Base-by-base conservation (phyloP, 257 asterid genomes). In the Solanum pinnatisectum region DNA sequence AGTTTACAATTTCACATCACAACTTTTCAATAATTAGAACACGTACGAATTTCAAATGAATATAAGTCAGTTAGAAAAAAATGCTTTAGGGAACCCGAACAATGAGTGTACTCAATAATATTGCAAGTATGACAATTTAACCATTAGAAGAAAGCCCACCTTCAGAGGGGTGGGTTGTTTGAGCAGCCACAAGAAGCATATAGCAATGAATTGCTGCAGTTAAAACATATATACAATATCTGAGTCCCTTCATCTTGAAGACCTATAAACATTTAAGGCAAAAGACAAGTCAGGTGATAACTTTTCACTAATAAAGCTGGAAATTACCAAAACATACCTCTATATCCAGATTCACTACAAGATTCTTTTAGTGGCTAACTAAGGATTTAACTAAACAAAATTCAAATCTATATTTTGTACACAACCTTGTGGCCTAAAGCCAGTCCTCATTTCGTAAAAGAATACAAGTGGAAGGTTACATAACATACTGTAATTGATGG, bases 111-210 rank as follows among this genome's bases (percentile, higher is more conserved):
- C 67, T 79, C 85, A 46, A 81, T 27, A 46, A 46, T 81, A 46
- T 15, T 16, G 68, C 85, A 46, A 49, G 85, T 36, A 46, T 10
- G 42, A 81, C 42, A 46, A 35, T 32, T 23, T 20, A 23, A 52
- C 30, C 85, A 87, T 35, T 33, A 27, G 52, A 74, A 73, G 83
- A n/a, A 52, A 87, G 32, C 27, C 35, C 33, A 89, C 91, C 91
- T 87, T 89, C 91, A 72, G 86, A 49, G 15, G 91, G 91, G 37
- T 89, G 86, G 36, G 91, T 89, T n/a, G 87, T 73, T 27, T 70
- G 87, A 77, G 89, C 67, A 70, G 23, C 74, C 33, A 36, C 78
- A 89, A 89, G 87, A 27, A 81, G 84, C 84, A 83, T 52, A 68
- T 39, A 89, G 84, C 73, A 86, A 86, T 52, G 65, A 89, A 79